Base-by-base conservation (phyloP, 1,284 basidiomycete species). In the Cryptococcus deneoformans region DNA sequence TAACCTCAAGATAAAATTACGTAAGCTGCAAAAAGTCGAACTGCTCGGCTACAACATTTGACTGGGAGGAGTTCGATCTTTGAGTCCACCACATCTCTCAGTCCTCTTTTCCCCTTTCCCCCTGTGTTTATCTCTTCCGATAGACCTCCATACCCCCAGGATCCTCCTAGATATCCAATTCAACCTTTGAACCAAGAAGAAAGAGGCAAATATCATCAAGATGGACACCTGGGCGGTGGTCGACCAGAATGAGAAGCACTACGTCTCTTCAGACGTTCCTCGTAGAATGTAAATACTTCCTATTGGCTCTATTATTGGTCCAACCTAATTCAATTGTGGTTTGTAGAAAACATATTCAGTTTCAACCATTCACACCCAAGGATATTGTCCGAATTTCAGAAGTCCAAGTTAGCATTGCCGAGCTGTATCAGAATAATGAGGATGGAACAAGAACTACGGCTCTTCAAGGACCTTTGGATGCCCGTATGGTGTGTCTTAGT, bases 371-470 rank as follows among this genome's bases (percentile, higher is more conserved):
- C 65, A 90, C 88, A 73, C 87, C 90, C 39, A 92, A 95, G 77
- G 92, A 96, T 70, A 90, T 93, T 9, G 94, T 96, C 64, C 89
- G 88, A 71, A 84, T 96, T 59, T 89, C 93, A 12, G 93, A 98
- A 76, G 95, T 93, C 67, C 91, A 97, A 77, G 89, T 95, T 62
- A 93, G 90, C 29, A 88, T 91, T 75, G 83, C 90, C 35, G 92
- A 95, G 73, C 79, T 97, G 53, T 97, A 96, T 77, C 90, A 71
- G 53, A 71, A 76, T 53, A 89, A 53, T 53, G 77, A 74, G 54
- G 70, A 77, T 71, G 77, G 72, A 35, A 59, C 57, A 52, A 77
- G 77, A 58, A 80, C 87, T 1, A 93, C 92, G 0, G 90, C 91
- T n/a, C 89, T 87, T 65, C 85, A 92, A 79, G 93, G 94, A 53